phyloP scores from a whole-genome alignment of 1,284 basidiomycete species.

The Tremellales sp. region DNA sequence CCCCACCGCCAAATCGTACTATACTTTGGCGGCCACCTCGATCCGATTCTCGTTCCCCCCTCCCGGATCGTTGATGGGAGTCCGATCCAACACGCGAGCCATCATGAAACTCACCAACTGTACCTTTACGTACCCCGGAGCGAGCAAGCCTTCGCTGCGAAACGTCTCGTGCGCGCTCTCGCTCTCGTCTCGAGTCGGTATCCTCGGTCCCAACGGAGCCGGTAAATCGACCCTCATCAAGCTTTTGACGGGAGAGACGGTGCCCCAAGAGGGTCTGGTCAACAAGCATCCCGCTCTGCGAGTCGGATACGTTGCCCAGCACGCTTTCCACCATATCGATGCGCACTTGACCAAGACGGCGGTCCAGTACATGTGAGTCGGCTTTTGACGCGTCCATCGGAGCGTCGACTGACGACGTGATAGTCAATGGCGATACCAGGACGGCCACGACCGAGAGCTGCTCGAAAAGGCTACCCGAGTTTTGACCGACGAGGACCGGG shows the following conservation, averaged over 20 bases:
- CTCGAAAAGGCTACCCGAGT: slow-evolving; percentile 89
- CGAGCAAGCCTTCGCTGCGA: slow-evolving; percentile 72
- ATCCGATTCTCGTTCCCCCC: slow-evolving; percentile 90
- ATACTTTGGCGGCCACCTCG: slow-evolving; percentile 89
- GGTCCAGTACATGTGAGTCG: slow-evolving; percentile 72
- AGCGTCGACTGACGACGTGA: slow-evolving; percentile 13
- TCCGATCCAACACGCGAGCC: slow-evolving; percentile 91
- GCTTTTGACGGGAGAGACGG: slow-evolving; percentile 90
- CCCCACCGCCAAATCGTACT: slow-evolving; percentile 95
- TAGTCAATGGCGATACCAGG: slow-evolving; percentile 95
- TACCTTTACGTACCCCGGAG: slow-evolving; percentile 93
- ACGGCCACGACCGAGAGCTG: slow-evolving; percentile 94
- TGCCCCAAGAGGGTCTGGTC: slow-evolving; percentile 87
- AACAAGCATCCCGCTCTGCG: slow-evolving; percentile 95
- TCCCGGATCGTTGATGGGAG: slow-evolving; percentile 94
- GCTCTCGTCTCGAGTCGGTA: slow-evolving; percentile 84
- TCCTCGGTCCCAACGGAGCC: slow-evolving; percentile 87
- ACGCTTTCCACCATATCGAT: slow-evolving; percentile 95
- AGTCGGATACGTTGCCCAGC: slow-evolving; percentile 97
- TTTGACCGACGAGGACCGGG: slow-evolving; percentile 82
- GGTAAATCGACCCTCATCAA: slow-evolving; percentile 98
- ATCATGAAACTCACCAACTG: slow-evolving; percentile 91
- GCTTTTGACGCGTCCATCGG: not conserved
- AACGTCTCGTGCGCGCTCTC: slow-evolving; percentile 91
- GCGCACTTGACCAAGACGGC: slow-evolving; percentile 92